phyloP scores from a whole-genome alignment of 768 basidiomycete species.

The Leccinellum luteum region DNA sequence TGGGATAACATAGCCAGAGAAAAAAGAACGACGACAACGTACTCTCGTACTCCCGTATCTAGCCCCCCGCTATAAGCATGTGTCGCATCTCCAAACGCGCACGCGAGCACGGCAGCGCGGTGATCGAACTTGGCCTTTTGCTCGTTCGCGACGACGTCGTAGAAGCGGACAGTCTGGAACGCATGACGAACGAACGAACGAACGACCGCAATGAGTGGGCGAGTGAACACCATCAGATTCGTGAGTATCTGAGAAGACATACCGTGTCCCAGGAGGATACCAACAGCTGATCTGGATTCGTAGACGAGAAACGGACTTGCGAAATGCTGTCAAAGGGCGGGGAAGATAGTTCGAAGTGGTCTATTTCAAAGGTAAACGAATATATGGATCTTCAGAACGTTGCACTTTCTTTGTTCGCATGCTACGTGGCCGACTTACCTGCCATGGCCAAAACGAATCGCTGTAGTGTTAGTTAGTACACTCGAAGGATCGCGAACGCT shows the following conservation, averaged over 20 bases:
- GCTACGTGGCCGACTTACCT: neutral
- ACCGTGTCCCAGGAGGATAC: constrained; percentile 91
- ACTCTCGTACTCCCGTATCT: constrained; percentile 83
- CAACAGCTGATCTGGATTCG: constrained; percentile 72
- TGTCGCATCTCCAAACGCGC: constrained; percentile 63
- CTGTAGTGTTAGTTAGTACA: too few species aligned
- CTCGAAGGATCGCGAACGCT: too few species aligned
- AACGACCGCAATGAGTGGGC: neutral
- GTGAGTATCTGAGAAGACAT: constrained; percentile 13
- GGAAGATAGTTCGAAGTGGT: constrained; percentile 49
- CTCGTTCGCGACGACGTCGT: constrained; percentile 55
- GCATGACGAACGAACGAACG: constrained; percentile 27
- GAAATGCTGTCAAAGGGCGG: constrained; percentile 88
- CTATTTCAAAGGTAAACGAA: constrained; percentile 2
- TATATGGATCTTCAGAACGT: too few species aligned
- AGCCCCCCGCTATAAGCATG: constrained; percentile 85
- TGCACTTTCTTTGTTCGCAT: neutral
- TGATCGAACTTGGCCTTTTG: constrained; percentile 84
- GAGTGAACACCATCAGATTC: constrained; percentile 19
- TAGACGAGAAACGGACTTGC: constrained; percentile 75
- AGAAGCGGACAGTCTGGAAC: constrained; percentile 56
- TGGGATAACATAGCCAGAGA: too few species aligned
- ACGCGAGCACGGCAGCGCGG: constrained; percentile 84
- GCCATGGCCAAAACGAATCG: neutral
- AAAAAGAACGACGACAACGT: neutral